Evolutionary conservation across 2,329 filamentous ascomycete species (phyloP), one percentile per base, ranked within the genome.

Genomic region (Gremmenia infestans): DNA sequence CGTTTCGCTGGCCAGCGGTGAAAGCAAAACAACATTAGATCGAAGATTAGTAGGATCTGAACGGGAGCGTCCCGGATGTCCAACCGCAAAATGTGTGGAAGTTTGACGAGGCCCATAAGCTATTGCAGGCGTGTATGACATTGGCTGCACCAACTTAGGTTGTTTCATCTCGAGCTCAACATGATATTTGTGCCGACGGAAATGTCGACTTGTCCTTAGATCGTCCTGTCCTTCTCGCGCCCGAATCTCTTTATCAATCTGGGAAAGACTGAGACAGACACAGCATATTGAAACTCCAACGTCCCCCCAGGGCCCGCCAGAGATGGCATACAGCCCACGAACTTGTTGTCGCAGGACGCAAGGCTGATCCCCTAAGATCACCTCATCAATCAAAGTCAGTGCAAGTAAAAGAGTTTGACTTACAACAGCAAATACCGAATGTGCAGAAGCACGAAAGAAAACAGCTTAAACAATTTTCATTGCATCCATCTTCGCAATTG

Each of bases 221-320:
- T 58, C 45, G 4, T 39, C 47, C 19, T 63, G 54, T 11, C 66
- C 73, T 62, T 78, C 75, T 52, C 76, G 66, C 11, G 66, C 67
- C 50, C 68, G 67, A 4, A 78, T 66, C 60, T 78, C 76, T 36
- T 73, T 67, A 63, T 78, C 76, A 58, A 73, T 73, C 61, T 76
- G 73, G 52, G 76, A 71, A 1, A 71, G 65, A 9, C 70, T 67
- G 55, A 75, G 77, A 48, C 70, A 71, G 12, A 69, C 70, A 60
- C 74, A 78, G 56, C 72, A 76, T 25, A 68, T 71, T 1, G 68
- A 65, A 22, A 66, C 64, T 0, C 70, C 54, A 15, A 71, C 55
- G 60, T 78, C 76, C 4, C 66, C 59, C 0, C 59, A 60, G 19
- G 71, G 48, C 8, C 63, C 68, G 2, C 76, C 75, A 25, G 68